Conservation (phyloP, 495 filamentous ascomycete genomes). For the Podospora bellae-mahoneyi region DNA sequence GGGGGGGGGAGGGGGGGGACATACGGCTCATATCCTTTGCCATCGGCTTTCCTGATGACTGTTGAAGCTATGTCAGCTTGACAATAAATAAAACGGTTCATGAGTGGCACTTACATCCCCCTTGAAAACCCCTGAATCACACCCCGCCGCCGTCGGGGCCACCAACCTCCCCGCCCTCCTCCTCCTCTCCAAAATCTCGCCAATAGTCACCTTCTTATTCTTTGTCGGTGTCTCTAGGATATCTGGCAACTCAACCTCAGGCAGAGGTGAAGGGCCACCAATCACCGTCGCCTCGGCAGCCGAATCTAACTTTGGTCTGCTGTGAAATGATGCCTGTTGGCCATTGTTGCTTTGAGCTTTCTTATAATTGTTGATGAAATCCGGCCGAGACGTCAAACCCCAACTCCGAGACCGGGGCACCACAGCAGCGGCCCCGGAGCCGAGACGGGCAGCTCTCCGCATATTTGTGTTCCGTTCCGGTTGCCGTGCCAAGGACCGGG, state of each 20-base stretch:
- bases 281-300: neutral
- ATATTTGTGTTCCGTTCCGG: neutral
- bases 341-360: neutral
- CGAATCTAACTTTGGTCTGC: neutral
- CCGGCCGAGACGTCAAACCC: neutral
- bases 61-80: neutral
- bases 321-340: neutral
- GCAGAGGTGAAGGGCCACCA: neutral
- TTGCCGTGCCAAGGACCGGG: neutral
- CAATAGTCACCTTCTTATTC: neutral
- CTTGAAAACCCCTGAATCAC: neutral
- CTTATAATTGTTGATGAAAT: neutral
- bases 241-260: neutral
- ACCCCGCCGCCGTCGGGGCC: neutral
- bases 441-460: neutral
- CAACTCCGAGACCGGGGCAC: neutral
- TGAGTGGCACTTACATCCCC: neutral
- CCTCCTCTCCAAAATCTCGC: neutral
- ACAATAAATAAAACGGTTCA: neutral
- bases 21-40: conserved; percentile 1
- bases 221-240: neutral
- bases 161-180: neutral
- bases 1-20: neutral
- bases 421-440: neutral
- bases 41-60: conserved; percentile 2